Base-by-base conservation (phyloP, 805 yeast genomes). In the Brettanomyces anomalus region DNA sequence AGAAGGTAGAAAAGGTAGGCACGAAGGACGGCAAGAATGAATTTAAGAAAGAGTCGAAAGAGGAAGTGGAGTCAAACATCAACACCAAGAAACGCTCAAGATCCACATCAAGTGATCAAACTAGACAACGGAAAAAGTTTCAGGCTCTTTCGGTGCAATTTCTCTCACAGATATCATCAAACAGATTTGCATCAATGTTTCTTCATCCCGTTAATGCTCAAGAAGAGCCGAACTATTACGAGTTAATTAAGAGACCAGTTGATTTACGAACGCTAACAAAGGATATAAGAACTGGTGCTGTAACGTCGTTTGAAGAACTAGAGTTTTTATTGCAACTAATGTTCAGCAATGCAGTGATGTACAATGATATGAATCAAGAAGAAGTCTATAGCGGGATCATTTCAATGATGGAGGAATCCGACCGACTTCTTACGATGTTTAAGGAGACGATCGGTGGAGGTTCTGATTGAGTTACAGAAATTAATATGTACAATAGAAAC, bases 301-400 rank as follows among this genome's bases (percentile, higher is more conserved):
- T 85, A 35, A 67, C 71, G 31, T 56, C 58, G 15, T 60, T 64
- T 10, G 65, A 57, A 18, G 78, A 80, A 44, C 64, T 85, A 18
- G 86, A 85, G 50, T 65, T 82, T 40, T 85, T 81, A 47, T 66
- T 85, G 36, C 71, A 80, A 65, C 65, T 80, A 46, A 83, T 85
- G 93, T 83, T 81, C 62, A 82, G 90, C 41, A 85, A 85, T 58
- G 85, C 90, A 15, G 72, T 85, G 15, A 85, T 85, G 93, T 85
- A 79, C 62, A 85, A 85, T 58, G 74, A 74, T 51, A 70, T 76
- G 47, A 43, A 49, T 26, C 77, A 73, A 46, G 74, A 79, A 21
- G 86, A 80, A 42, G 69, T 82, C 46, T 76, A 74, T 36, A 58
- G 62, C 32, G 72, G 85, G 71, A 75, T 87, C 1, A 64, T 71